Conservation (phyloP, 2,329 filamentous ascomycete species). For the Celoporthe dispersa region DNA sequence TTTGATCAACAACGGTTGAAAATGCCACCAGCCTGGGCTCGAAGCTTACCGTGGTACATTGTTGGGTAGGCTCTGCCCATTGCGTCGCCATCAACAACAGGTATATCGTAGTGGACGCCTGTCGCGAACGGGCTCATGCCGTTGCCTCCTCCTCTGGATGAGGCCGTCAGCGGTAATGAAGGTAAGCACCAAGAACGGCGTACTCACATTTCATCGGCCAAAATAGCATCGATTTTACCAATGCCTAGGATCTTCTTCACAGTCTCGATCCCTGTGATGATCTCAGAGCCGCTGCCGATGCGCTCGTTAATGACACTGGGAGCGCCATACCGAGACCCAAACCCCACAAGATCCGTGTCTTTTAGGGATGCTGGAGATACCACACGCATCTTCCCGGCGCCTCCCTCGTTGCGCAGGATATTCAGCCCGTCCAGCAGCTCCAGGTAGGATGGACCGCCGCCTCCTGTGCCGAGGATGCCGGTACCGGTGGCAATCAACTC, state of each 20-base stretch:
- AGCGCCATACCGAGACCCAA: slow-evolving; percentile 51
- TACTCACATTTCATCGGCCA: slow-evolving; percentile 45
- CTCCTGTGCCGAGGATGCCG: slow-evolving; percentile 43
- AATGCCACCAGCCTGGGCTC: not conserved
- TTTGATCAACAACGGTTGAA: not conserved
- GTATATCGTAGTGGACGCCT: slow-evolving; percentile 42
- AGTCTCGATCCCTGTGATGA: slow-evolving; percentile 43
- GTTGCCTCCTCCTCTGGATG: slow-evolving; percentile 44
- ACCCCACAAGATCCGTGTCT: slow-evolving; percentile 46
- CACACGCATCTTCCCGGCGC: slow-evolving; percentile 44
- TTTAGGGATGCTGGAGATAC: slow-evolving; percentile 43
- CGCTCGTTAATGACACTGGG: slow-evolving; percentile 47
- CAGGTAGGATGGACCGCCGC: slow-evolving; percentile 43
- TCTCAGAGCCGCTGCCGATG: slow-evolving; percentile 43
- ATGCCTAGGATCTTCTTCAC: slow-evolving; percentile 40
- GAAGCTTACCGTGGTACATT: slow-evolving; percentile 39
- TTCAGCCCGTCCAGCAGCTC: slow-evolving; percentile 38
- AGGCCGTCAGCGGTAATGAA: not conserved
- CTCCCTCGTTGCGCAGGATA: slow-evolving; percentile 39
- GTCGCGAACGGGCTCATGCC: slow-evolving; percentile 43
- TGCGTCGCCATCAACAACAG: slow-evolving; percentile 43
- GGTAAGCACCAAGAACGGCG: not conserved
- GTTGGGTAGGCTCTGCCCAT: slow-evolving; percentile 47
- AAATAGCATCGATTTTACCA: slow-evolving; percentile 40
- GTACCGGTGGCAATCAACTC: slow-evolving; percentile 44